phyloP scores from a whole-genome alignment of 139 green algal genomes.

The Chlamydomonas sp. region DNA sequence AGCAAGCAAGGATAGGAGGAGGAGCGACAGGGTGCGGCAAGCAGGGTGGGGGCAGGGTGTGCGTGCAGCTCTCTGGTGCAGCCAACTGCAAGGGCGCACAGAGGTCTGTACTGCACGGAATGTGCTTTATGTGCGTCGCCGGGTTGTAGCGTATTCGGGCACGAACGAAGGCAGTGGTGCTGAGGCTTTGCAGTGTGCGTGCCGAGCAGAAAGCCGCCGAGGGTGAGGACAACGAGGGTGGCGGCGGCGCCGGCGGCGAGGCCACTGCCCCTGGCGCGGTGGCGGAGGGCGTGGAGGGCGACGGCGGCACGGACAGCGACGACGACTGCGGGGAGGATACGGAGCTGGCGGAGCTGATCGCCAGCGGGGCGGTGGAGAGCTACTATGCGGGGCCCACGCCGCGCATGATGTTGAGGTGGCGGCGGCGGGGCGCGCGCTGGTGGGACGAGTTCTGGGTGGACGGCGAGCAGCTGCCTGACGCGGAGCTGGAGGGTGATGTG shows the following conservation, averaged over 20 bases:
- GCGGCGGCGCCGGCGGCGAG: neutral
- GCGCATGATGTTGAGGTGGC: constrained; percentile 15
- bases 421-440: constrained; percentile 20
- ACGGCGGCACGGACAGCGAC: neutral
- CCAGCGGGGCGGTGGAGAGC: constrained; percentile 13
- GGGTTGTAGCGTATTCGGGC: too few relatives aligned
- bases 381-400: constrained; percentile 11
- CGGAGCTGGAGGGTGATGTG: constrained; percentile 8
- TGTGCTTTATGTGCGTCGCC: too few relatives aligned
- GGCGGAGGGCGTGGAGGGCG: neutral
- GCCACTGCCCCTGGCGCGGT: neutral
- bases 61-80: too few relatives aligned
- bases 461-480: constrained; percentile 12
- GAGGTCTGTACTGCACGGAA: too few relatives aligned
- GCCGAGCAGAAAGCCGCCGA: neutral
- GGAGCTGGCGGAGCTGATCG: constrained; percentile 11
- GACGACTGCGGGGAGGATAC: constrained; percentile 19
- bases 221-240: constrained; percentile 8
- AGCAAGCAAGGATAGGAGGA: too few relatives aligned
- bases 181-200: neutral
- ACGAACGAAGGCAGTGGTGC: too few relatives aligned
- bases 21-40: too few relatives aligned
- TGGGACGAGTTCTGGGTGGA: constrained; percentile 41
- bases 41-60: too few relatives aligned
- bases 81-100: too few relatives aligned